Evolutionary conservation across 495 filamentous ascomycete genomes (phyloP).

Genomic region (Talaromyces liani): DNA sequence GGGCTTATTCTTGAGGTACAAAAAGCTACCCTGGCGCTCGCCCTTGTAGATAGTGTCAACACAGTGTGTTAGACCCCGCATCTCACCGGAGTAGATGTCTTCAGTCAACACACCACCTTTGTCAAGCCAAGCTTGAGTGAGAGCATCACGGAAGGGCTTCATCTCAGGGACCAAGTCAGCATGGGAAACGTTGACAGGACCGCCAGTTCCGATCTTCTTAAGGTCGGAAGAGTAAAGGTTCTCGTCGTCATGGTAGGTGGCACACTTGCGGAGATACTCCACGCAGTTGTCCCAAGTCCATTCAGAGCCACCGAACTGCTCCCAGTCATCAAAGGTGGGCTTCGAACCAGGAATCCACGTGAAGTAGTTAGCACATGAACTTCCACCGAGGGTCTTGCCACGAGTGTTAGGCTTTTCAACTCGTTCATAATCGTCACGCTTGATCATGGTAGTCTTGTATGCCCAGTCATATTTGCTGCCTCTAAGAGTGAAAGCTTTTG

Average conservation of each 20-base stretch:
- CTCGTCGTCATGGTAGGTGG: slow-evolving; percentile 25
- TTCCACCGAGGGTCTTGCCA: slow-evolving; percentile 51
- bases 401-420: slow-evolving; percentile 23
- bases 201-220: slow-evolving; percentile 16
- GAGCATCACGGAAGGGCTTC: slow-evolving; percentile 42
- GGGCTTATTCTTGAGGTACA: slow-evolving; percentile 45
- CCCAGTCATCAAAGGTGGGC: slow-evolving; percentile 46
- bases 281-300: slow-evolving; percentile 47
- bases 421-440: slow-evolving; percentile 7
- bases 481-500: slow-evolving; percentile 22
- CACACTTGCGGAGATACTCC: slow-evolving; percentile 46
- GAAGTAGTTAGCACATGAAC: slow-evolving; percentile 44
- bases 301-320: slow-evolving; percentile 41
- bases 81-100: slow-evolving; percentile 42
- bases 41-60: slow-evolving; percentile 53
- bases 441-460: slow-evolving; percentile 23
- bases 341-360: slow-evolving; percentile 26
- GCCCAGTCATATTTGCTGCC: slow-evolving; percentile 53
- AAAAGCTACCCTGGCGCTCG: slow-evolving; percentile 42
- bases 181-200: slow-evolving; percentile 45
- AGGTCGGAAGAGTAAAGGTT: slow-evolving; percentile 35
- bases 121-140: slow-evolving; percentile 48
- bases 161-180: slow-evolving; percentile 17
- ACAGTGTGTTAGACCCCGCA: slow-evolving; percentile 48
- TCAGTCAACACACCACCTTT: slow-evolving; percentile 24